Conservation (phyloP, 192 early-diverging fungal genomes). For the Neocallimastix lanati region DNA sequence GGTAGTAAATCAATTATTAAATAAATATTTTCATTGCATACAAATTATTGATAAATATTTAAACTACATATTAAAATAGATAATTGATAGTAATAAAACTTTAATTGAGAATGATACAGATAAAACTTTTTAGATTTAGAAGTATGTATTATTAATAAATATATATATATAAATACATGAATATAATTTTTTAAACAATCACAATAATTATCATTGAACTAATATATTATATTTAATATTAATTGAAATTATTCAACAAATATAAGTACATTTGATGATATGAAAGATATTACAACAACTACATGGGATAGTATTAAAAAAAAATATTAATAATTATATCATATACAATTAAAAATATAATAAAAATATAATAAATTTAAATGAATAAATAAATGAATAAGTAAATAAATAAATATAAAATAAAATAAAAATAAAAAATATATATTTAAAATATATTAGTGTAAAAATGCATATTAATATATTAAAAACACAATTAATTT, state of each 20-base stretch:
- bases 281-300: background rate
- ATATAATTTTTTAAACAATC: too few relatives aligned
- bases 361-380: too few relatives aligned
- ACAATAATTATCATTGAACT: too few relatives aligned
- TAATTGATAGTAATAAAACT: background rate
- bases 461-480: background rate
- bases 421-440: background rate
- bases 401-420: background rate
- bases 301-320: background rate
- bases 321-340: background rate
- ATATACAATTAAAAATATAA: too few relatives aligned
- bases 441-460: background rate
- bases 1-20: background rate
- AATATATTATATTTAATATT: background rate
- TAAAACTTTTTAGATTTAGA: too few relatives aligned
- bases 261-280: background rate
- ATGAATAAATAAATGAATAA: background rate
- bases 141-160: too few relatives aligned
- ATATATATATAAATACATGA: too few relatives aligned
- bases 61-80: too few relatives aligned
- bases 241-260: background rate
- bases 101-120: background rate
- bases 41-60: too few relatives aligned
- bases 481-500: background rate
- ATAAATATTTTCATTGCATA: background rate